Evolutionary conservation across 108 stramenopile genomes (phyloP).

Genomic region (Skeletonema grethae): DNA sequence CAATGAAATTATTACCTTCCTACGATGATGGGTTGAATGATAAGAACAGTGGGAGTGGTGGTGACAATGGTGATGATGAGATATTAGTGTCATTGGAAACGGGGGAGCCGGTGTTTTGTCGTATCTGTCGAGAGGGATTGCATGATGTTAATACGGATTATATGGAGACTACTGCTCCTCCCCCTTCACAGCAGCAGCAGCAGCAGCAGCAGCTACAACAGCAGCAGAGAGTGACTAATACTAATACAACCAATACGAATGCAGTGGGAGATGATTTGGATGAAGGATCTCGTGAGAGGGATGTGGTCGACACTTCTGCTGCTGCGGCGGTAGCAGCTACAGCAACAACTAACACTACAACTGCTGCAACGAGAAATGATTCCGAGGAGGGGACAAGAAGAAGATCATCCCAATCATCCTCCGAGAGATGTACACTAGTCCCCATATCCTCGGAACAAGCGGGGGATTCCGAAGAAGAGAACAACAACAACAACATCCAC

Average conservation of each 20-base stretch:
- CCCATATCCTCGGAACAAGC: neutral
- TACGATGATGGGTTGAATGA: slow-evolving; percentile 76
- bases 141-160: slow-evolving; percentile 69
- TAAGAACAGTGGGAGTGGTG: neutral
- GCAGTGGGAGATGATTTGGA: neutral
- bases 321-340: neutral
- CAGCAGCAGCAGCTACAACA: slow-evolving; percentile 9
- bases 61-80: slow-evolving; percentile 2
- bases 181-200: slow-evolving; percentile 15
- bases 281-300: neutral
- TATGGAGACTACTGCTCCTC: slow-evolving; percentile 36
- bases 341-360: neutral
- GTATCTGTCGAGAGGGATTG: slow-evolving; percentile 89
- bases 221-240: neutral
- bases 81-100: slow-evolving; percentile 34
- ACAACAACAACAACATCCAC: neutral
- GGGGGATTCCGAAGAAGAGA: neutral
- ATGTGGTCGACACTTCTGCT: neutral
- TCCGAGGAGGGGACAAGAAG: neutral
- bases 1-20: slow-evolving; percentile 67
- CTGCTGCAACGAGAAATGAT: slow-evolving; percentile 7
- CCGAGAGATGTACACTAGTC: slow-evolving; percentile 9
- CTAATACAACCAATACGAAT: neutral
- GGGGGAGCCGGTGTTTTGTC: slow-evolving; percentile 80
- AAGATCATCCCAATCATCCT: slow-evolving; percentile 13